These are phyloP conservation scores for Tilletiopsis washingtonensis DNA, from an alignment of 1,284 basidiomycete genomes.

Conservation along the genomic window DNA sequence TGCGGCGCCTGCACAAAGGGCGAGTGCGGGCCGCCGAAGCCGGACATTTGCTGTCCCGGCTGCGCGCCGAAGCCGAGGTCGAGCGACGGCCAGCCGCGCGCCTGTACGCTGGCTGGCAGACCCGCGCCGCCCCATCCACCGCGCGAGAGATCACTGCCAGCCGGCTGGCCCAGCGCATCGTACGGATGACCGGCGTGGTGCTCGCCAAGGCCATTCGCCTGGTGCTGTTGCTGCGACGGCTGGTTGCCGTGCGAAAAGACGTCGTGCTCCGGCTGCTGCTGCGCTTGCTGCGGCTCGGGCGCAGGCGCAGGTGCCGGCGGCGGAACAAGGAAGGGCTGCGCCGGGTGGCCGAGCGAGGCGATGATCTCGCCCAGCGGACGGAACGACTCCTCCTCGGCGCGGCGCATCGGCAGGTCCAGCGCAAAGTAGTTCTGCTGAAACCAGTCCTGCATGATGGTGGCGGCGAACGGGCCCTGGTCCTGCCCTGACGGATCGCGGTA, in stretches of 20 bases:
- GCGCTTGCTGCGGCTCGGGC: background rate
- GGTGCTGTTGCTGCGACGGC: too few relatives aligned
- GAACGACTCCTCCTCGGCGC: constrained; percentile 51
- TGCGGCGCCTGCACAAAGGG: background rate
- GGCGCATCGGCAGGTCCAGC: constrained; percentile 74
- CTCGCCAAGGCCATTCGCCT: too few relatives aligned
- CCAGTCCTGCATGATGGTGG: constrained; percentile 92
- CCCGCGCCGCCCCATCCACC: too few relatives aligned
- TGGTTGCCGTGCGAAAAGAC: too few relatives aligned
- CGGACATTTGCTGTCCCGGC: too few relatives aligned
- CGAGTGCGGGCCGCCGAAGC: background rate
- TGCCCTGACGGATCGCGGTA: constrained; percentile 84
- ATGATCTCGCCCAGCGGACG: constrained; percentile 47
- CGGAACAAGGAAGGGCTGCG: constrained; percentile 47
- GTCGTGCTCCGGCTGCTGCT: too few relatives aligned
- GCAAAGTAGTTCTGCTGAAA: constrained; percentile 83
- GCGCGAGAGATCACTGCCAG: too few relatives aligned
- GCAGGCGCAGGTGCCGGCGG: constrained; percentile 7
- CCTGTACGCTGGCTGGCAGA: too few relatives aligned
- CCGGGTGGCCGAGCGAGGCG: constrained; percentile 38
- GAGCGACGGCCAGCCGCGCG: too few relatives aligned
- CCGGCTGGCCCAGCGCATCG: too few relatives aligned
- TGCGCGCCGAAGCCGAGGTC: too few relatives aligned
- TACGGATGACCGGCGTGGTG: too few relatives aligned
- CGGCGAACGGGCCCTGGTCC: constrained; percentile 88